Percentiles rank a stretch among this genome's conserved stretches.
phyloP scores from a whole-genome alignment of 129 eudicot genomes.

The Heracleum sosnowskyi region DNA sequence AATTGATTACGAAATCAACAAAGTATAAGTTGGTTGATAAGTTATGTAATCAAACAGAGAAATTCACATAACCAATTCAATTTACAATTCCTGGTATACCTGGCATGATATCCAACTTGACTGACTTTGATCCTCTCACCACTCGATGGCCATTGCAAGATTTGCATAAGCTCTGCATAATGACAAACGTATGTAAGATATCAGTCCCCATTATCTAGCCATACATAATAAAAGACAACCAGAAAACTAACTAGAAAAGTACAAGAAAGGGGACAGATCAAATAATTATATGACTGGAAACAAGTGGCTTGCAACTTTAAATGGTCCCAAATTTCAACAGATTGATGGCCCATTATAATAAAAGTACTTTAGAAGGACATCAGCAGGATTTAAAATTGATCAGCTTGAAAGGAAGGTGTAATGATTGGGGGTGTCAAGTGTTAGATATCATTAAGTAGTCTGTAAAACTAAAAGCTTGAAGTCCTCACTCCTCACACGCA shows the following conservation, averaged over 20 bases:
- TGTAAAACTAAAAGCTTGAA: not conserved
- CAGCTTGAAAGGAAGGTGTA: not conserved
- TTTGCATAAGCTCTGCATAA: conserved; percentile 62
- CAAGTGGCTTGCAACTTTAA: not conserved
- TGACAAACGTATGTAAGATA: conserved; percentile 15
- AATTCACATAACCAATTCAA: not conserved
- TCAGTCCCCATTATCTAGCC: not conserved
- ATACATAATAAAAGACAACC: not conserved
- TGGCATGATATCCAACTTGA: conserved; percentile 72
- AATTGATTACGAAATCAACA: not conserved
- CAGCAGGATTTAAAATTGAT: not conserved
- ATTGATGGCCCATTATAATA: not conserved
- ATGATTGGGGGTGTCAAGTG: not conserved
- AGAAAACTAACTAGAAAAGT: not conserved
- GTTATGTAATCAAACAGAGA: not conserved
- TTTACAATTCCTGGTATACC: conserved; percentile 34
- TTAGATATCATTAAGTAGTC: not conserved
- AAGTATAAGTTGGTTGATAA: not conserved
- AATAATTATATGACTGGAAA: not conserved
- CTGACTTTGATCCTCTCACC: conserved; percentile 67
- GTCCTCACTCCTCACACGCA: too few relatives aligned
- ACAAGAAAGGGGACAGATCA: not conserved
- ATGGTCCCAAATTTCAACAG: not conserved
- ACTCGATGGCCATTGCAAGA: conserved; percentile 72
- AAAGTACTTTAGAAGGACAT: not conserved